Evolutionary conservation across 1,284 basidiomycete species (phyloP).

Genomic region (Caloboletus inedulis): DNA sequence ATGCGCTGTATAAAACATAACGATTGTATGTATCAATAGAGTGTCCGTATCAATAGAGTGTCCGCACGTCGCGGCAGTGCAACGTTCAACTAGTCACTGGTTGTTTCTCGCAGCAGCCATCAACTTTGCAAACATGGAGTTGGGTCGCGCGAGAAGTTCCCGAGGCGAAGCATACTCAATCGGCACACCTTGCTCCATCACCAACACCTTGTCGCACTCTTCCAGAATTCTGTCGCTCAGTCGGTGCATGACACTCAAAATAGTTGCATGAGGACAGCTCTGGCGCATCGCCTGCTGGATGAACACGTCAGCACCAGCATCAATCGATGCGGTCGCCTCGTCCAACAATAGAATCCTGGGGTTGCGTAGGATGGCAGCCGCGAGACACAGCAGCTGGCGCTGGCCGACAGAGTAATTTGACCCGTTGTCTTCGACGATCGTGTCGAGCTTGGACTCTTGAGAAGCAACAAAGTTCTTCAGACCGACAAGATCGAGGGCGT

Average conservation of each 20-base stretch:
- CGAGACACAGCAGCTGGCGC: slow-evolving; percentile 31
- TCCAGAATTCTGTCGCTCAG: slow-evolving; percentile 27
- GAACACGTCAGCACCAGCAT: slow-evolving; percentile 32
- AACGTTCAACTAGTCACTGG: slow-evolving; percentile 10
- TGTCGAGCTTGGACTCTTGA: slow-evolving; percentile 30
- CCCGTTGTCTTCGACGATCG: slow-evolving; percentile 29
- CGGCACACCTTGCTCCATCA: slow-evolving; percentile 33
- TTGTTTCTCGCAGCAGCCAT: slow-evolving; percentile 27
- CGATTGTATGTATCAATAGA: too few relatives aligned
- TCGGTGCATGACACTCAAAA: slow-evolving; percentile 31
- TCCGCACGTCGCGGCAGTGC: neutral
- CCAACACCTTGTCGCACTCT: slow-evolving; percentile 32
- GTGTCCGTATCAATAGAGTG: too few relatives aligned
- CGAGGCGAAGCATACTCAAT: slow-evolving; percentile 28
- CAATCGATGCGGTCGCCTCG: slow-evolving; percentile 40
- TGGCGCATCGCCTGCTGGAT: slow-evolving; percentile 32
- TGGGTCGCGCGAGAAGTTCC: slow-evolving; percentile 20
- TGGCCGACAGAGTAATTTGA: slow-evolving; percentile 34
- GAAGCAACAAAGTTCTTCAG: slow-evolving; percentile 25
- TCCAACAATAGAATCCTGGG: slow-evolving; percentile 51
- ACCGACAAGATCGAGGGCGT: slow-evolving; percentile 33
- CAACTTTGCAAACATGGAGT: slow-evolving; percentile 28
- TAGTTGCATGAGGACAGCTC: slow-evolving; percentile 29
- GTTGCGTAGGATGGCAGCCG: slow-evolving; percentile 44
- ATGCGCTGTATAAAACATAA: too few relatives aligned